A percentile compares a stretch with the other conserved stretches of the same genome.
Evolutionary conservation across 23 red algal species (phyloP).

Genomic region (Chondrus crispus): DNA sequence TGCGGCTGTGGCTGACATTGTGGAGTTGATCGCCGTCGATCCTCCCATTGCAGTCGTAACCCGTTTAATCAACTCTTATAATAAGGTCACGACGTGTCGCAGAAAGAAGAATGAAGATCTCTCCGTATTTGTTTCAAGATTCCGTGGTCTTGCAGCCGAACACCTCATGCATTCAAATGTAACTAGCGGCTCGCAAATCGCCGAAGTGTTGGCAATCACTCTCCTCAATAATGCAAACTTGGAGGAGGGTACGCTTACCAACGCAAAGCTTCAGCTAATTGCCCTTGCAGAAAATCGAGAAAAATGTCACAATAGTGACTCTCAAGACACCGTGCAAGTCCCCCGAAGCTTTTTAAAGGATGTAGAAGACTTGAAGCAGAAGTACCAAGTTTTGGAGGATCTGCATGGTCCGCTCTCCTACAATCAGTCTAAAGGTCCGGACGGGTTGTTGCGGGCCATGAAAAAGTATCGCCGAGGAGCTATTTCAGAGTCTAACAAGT

Average conservation of each 20-base stretch:
- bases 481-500: no score
- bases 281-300: background rate
- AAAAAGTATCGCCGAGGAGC: no score
- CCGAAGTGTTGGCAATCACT: background rate
- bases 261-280: background rate
- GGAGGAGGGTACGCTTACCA: background rate
- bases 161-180: background rate
- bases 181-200: background rate
- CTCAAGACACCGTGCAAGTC: no score
- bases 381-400: no score
- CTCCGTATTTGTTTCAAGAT: background rate
- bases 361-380: no score
- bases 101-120: background rate
- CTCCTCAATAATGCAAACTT: background rate
- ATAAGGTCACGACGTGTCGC: background rate
- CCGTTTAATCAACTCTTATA: background rate
- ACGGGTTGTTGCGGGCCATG: no score
- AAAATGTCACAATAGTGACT: no score
- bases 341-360: no score
- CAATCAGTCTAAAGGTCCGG: no score
- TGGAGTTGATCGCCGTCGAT: background rate
- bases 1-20: background rate
- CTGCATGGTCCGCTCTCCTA: no score
- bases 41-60: background rate
- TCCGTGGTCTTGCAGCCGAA: background rate